Base-by-base conservation (phyloP, 1,284 basidiomycete genomes). In the Phylloporus sp. region DNA sequence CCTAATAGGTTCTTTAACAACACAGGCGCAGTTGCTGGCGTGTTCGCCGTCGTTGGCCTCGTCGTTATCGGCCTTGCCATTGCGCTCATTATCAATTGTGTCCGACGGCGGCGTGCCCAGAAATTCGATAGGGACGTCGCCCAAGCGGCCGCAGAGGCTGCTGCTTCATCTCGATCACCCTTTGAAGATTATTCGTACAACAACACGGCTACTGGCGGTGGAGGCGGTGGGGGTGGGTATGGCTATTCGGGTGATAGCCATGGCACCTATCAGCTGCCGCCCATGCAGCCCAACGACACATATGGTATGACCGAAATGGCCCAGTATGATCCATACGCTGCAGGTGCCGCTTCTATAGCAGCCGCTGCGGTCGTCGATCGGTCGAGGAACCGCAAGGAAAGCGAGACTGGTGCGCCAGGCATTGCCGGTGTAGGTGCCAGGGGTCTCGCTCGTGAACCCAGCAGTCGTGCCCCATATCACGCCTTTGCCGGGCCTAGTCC, bases 71-170 rank as follows among this genome's bases (percentile, higher is more conserved):
- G 81, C 8, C 66, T 91, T 72, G 5, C 86, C 70, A 78, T 92
- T 66, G 81, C 83, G n/a, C 70, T 92, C 60, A 68, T 88, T 59
- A 85, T 86, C 47, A 86, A 83, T 66, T 79, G 80, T 68, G 70
- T 92, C 70, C 87, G 91, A n/a, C 85, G 91, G 0, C 87, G 87
- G 10, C 87, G 90, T 14, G 90, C 89, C 3, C 78, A 82, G 68
- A 84, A 85, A 63, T 91, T 91, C 75, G 92, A 93, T 76, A 83
- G 83, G 39, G 92, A 93, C 66, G 88, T 91, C 55, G 89, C 87
- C 20, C 89, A 88, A 65, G 91, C 90, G 0, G 91, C 87, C 1
- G 82, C 82, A 15, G 85, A 86, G 66, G 88, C 88, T 3, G 86
- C 85, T 1, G 78, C 82, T 1, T 81, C 84, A 0, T 82, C 85